Conservation (phyloP, 2,329 filamentous ascomycete species). For the Cryphonectria radicalis region DNA sequence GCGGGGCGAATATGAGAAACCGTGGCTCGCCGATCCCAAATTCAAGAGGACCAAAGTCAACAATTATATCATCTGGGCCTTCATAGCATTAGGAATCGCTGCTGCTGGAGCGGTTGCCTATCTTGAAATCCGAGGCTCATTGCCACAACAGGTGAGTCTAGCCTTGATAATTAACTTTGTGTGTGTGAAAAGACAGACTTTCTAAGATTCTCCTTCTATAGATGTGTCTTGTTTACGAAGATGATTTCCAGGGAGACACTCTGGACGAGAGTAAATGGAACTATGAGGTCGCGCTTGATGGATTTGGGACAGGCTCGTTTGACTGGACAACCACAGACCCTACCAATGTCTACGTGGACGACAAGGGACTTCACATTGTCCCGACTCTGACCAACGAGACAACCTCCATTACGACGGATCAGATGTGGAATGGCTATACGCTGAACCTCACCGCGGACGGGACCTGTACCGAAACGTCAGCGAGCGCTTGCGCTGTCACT, state of each 20-base stretch:
- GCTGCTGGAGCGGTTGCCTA: constrained; percentile 42
- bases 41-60: constrained; percentile 42
- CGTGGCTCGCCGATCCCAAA: constrained; percentile 43
- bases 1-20: constrained; percentile 42
- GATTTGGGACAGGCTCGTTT: constrained; percentile 54
- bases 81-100: constrained; percentile 40
- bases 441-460: constrained; percentile 50
- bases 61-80: constrained; percentile 40
- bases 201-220: constrained; percentile 5
- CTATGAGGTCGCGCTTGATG: constrained; percentile 38
- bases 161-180: neutral
- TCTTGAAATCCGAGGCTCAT: constrained; percentile 34
- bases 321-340: constrained; percentile 58
- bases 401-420: constrained; percentile 43
- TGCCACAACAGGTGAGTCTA: constrained; percentile 31
- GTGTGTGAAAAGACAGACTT: neutral
- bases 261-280: constrained; percentile 28
- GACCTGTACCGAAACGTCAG: constrained; percentile 46
- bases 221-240: constrained; percentile 52
- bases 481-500: constrained; percentile 42
- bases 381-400: constrained; percentile 53
- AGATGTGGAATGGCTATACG: constrained; percentile 46
- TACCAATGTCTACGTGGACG: constrained; percentile 52
- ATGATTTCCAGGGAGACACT: constrained; percentile 45
- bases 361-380: constrained; percentile 57